Percentiles rank a stretch among this genome's conserved stretches.
phyloP scores from a whole-genome alignment of 805 yeast species.

The Candida anglica region DNA sequence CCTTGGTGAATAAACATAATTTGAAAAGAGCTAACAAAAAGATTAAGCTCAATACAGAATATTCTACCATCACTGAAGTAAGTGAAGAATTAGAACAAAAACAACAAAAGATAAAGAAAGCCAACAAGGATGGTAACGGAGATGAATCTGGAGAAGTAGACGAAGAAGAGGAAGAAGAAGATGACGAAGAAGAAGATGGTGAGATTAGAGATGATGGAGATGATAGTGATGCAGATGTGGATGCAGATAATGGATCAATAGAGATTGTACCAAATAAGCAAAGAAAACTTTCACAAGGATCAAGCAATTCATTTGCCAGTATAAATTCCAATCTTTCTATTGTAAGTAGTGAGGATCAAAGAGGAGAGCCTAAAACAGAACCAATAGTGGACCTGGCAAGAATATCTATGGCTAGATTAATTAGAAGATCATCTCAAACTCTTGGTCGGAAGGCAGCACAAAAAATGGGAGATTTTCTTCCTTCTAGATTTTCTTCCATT shows the following conservation, averaged over 20 bases:
- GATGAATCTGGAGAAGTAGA: constrained; percentile 5
- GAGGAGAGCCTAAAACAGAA: constrained; percentile 30
- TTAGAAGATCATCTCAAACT: constrained; percentile 73
- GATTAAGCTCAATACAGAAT: constrained; percentile 8
- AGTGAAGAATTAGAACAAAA: constrained; percentile 8
- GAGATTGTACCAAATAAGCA: constrained; percentile 24
- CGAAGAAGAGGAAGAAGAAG: constrained; percentile 15
- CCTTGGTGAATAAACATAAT: constrained; percentile 36
- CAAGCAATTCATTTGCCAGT: constrained; percentile 31
- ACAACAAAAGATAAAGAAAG: neutral
- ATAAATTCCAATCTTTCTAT: constrained; percentile 23
- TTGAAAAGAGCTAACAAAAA: constrained; percentile 17
- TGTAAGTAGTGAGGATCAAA: constrained; percentile 18
- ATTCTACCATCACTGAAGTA: constrained; percentile 27
- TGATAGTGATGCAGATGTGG: constrained; percentile 21
- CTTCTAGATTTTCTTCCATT: constrained; percentile 74
- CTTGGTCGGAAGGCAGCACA: constrained; percentile 81
- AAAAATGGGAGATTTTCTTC: constrained; percentile 83
- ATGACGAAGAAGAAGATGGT: constrained; percentile 20
- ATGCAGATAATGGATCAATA: constrained; percentile 14
- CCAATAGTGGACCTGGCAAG: constrained; percentile 72
- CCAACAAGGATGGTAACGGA: neutral
- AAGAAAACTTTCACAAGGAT: constrained; percentile 36
- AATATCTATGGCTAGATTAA: constrained; percentile 68
- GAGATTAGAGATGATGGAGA: constrained; percentile 26